Percentiles rank a stretch among this genome's conserved stretches.
Conservation (phyloP, 169 alveolate genomes). For the Plasmodium ovale region DNA sequence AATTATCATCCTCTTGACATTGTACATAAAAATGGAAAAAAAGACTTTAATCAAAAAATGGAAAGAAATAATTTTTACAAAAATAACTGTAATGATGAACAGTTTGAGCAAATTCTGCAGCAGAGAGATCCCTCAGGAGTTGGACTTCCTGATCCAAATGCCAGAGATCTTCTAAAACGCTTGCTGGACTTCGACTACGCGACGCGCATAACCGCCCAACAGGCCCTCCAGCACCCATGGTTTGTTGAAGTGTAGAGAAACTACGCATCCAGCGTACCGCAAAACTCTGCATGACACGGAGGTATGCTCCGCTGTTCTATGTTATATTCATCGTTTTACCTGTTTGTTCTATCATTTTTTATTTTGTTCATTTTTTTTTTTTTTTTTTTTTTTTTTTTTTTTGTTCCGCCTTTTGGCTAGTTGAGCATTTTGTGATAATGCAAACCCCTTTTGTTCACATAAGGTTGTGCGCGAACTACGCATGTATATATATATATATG, state of each 20-base stretch:
- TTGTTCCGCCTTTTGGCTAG: no score
- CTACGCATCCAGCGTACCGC: no score
- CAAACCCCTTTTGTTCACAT: no score
- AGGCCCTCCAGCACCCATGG: conserved; percentile 89
- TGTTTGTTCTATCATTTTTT: no score
- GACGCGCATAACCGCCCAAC: conserved; percentile 84
- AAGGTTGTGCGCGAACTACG: no score
- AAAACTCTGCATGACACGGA: no score
- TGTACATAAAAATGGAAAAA: background rate
- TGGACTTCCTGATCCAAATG: conserved; percentile 75
- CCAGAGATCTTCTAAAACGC: conserved; percentile 84
- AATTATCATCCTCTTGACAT: background rate
- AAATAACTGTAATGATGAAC: conserved; percentile 41
- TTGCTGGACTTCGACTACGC: conserved; percentile 84
- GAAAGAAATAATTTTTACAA: background rate
- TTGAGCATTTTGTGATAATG: no score
- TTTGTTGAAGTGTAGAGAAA: conserved; percentile 30
- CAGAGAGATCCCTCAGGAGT: conserved; percentile 73
- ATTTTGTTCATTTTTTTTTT: no score
- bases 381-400: no score
- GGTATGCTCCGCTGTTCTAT: no score
- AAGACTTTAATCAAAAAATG: background rate
- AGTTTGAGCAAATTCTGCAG: conserved; percentile 34
- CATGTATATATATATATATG: no score
- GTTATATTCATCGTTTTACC: no score